Evolutionary conservation across 192 early-diverging fungal genomes (phyloP).

Genomic region (Coemansia sp.): DNA sequence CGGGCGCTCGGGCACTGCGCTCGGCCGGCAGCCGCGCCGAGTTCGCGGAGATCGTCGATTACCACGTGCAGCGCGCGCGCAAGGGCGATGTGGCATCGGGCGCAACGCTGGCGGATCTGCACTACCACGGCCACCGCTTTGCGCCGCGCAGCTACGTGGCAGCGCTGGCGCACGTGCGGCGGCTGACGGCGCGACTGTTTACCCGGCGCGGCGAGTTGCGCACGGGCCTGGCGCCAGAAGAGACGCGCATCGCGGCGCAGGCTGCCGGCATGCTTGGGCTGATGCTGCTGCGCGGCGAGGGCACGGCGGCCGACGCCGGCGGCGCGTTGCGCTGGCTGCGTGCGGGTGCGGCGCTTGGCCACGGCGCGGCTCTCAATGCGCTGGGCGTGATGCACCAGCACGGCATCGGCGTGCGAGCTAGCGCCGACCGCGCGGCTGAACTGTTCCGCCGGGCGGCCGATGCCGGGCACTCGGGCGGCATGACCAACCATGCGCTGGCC

Average conservation of each 20-base stretch:
- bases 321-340: constrained; percentile 80
- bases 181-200: constrained; percentile 18
- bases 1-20: constrained; percentile 53
- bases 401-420: constrained; percentile 60
- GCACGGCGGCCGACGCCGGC: constrained; percentile 59
- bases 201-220: constrained; percentile 27
- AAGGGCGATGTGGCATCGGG: constrained; percentile 43
- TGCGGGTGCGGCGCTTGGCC: constrained; percentile 62
- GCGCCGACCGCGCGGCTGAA: constrained; percentile 60
- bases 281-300: constrained; percentile 94
- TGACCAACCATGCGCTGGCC: constrained; percentile 67
- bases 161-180: constrained; percentile 31
- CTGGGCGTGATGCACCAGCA: constrained; percentile 81
- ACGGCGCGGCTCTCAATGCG: constrained; percentile 68
- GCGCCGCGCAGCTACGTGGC: constrained; percentile 29
- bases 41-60: constrained; percentile 77
- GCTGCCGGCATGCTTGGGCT: constrained; percentile 79
- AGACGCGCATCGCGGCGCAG: constrained; percentile 56
- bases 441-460: constrained; percentile 73
- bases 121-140: constrained; percentile 72
- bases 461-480: constrained; percentile 71
- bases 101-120: constrained; percentile 75
- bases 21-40: constrained; percentile 54
- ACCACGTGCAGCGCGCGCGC: constrained; percentile 65
- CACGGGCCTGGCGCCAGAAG: constrained; percentile 19